A percentile compares a stretch with the other conserved stretches of the same genome.
These are phyloP conservation scores for Croton setiger DNA, from an alignment of 441 rosid genomes.

Conservation along the genomic window DNA sequence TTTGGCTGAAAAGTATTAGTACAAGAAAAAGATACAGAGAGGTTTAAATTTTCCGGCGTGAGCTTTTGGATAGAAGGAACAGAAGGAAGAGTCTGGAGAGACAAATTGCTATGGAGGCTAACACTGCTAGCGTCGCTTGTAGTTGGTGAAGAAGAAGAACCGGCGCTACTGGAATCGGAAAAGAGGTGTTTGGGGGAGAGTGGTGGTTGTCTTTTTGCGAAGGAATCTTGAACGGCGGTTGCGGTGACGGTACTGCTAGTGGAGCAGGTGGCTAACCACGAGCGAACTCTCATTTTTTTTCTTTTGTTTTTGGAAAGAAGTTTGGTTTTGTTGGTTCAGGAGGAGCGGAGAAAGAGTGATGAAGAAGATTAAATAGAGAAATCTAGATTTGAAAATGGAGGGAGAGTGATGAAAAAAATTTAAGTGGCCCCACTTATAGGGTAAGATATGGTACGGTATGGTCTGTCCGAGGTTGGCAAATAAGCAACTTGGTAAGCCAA, in stretches of 20 bases:
- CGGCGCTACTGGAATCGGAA: slow-evolving; percentile 24
- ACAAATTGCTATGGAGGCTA: slow-evolving; percentile 63
- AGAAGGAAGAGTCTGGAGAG: slow-evolving; percentile 78
- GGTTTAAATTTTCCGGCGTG: slow-evolving; percentile 30
- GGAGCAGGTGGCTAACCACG: slow-evolving; percentile 41
- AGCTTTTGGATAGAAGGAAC: slow-evolving; percentile 72
- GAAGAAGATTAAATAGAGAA: slow-evolving; percentile 8
- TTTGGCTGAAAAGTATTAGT: slow-evolving; percentile 36
- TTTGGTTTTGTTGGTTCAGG: not conserved
- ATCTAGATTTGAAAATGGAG: not conserved
- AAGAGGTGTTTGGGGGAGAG: slow-evolving; percentile 17
- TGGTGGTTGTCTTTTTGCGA: slow-evolving; percentile 15
- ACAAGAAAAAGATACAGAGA: slow-evolving; percentile 42
- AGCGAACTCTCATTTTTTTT: slow-evolving; percentile 8
- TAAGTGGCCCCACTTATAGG: slow-evolving; percentile 19
- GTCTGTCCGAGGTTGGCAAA: slow-evolving; percentile 16
- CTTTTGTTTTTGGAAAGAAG: not conserved
- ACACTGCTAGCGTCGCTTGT: slow-evolving; percentile 26
- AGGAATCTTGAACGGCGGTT: slow-evolving; percentile 27
- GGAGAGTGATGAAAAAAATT: not conserved
- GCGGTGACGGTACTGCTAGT: slow-evolving; percentile 15
- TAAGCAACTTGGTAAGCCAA: too few relatives aligned
- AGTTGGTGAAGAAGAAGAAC: slow-evolving; percentile 10
- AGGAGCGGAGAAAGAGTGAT: not conserved
- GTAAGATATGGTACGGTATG: slow-evolving; percentile 16